Conservation (phyloP, 2,329 filamentous ascomycete genomes). For the Dryadomyces quercivorus region DNA sequence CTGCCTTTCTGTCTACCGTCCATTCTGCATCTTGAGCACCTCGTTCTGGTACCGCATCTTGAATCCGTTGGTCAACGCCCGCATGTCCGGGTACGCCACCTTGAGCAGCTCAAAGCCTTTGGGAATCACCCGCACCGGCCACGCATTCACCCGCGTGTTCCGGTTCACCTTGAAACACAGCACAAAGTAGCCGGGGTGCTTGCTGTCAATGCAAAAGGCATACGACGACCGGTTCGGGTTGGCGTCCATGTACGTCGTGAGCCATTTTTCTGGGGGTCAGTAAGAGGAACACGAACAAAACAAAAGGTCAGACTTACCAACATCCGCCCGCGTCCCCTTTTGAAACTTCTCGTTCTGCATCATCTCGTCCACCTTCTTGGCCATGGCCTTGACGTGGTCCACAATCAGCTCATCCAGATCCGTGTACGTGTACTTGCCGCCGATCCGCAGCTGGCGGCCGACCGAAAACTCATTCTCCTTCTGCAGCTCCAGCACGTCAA, state of each 20-base stretch:
- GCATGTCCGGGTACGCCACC: slow-evolving; percentile 87
- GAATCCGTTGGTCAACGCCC: slow-evolving; percentile 91
- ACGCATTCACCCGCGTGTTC: slow-evolving; percentile 58
- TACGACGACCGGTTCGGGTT: slow-evolving; percentile 92
- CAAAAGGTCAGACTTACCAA: slow-evolving; percentile 51
- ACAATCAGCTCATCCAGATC: slow-evolving; percentile 97
- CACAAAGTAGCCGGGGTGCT: slow-evolving; percentile 88
- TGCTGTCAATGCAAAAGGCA: slow-evolving; percentile 87
- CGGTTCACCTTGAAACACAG: slow-evolving; percentile 91
- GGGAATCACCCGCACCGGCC: slow-evolving; percentile 83
- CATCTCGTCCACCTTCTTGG: slow-evolving; percentile 93
- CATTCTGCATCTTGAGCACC: slow-evolving; percentile 45
- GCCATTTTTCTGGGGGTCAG: slow-evolving; percentile 64
- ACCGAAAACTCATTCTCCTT: slow-evolving; percentile 97
- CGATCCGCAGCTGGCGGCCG: slow-evolving; percentile 73
- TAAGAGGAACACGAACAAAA: not conserved
- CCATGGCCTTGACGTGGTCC: slow-evolving; percentile 95
- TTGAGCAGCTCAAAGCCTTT: slow-evolving; percentile 87
- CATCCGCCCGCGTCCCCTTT: slow-evolving; percentile 63
- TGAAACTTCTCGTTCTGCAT: slow-evolving; percentile 93
- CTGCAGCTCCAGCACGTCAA: slow-evolving; percentile 91
- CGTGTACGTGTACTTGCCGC: slow-evolving; percentile 79
- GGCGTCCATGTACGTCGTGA: slow-evolving; percentile 89
- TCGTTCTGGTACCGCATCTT: slow-evolving; percentile 65
- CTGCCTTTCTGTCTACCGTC: slow-evolving; percentile 2